Evolutionary conservation across 106 monocot species (phyloP).

Genomic region (Dactylorhiza incarnata): DNA sequence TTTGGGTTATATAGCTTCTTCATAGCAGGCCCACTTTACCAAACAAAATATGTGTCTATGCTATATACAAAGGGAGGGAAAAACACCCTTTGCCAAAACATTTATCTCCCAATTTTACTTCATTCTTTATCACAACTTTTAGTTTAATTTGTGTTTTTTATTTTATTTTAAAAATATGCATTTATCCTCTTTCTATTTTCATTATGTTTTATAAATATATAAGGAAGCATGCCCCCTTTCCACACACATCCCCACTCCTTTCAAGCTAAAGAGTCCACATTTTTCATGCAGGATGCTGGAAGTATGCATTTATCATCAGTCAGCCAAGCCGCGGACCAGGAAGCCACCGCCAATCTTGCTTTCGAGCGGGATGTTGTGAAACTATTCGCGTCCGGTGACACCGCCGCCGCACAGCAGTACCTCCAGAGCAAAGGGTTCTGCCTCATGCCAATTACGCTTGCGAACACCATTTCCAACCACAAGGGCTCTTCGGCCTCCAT

Average conservation of each 20-base stretch:
- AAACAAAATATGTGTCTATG: too few relatives aligned
- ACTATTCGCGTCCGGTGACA: constrained; percentile 70
- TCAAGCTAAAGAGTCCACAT: background rate
- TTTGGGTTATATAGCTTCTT: too few relatives aligned
- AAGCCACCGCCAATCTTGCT: constrained; percentile 23
- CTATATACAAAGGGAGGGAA: too few relatives aligned
- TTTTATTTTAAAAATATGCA: too few relatives aligned
- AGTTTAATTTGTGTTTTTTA: too few relatives aligned
- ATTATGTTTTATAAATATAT: too few relatives aligned
- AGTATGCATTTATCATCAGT: constrained; percentile 26
- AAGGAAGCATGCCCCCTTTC: background rate
- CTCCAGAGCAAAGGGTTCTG: constrained; percentile 88
- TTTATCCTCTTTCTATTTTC: too few relatives aligned
- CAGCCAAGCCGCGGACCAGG: constrained; percentile 15
- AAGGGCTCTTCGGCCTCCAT: constrained; percentile 37
- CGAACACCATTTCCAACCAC: constrained; percentile 54
- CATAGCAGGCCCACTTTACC: too few relatives aligned
- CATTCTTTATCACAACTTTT: too few relatives aligned
- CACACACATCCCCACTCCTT: background rate
- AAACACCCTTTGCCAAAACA: too few relatives aligned
- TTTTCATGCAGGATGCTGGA: constrained; percentile 25
- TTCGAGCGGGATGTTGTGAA: constrained; percentile 73
- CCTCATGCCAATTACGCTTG: constrained; percentile 87
- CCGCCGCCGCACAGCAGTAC: constrained; percentile 50
- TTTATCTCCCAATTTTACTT: too few relatives aligned